Conservation (phyloP, 106 monocot species). For the Vanilla planifolia region DNA sequence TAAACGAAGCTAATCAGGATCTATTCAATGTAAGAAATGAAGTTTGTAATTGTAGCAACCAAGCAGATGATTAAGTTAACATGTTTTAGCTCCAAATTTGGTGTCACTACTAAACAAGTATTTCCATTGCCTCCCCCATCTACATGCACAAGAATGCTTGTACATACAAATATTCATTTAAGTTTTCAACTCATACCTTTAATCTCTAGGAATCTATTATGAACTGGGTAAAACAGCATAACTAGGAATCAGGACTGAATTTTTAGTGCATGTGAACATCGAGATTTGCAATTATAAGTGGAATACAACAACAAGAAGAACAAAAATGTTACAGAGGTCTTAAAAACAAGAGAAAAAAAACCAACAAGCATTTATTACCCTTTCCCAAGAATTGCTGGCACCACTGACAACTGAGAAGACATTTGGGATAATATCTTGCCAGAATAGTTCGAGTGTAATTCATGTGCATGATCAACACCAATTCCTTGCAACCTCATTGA, state of each 20-base stretch:
- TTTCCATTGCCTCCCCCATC: background rate
- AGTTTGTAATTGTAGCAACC: too few relatives aligned
- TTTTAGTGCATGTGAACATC: background rate
- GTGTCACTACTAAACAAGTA: background rate
- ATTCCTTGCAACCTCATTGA: constrained; percentile 34
- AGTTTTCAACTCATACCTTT: background rate
- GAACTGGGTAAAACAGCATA: background rate
- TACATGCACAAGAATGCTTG: background rate
- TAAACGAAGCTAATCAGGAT: too few relatives aligned
- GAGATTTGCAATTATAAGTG: background rate
- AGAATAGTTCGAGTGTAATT: constrained; percentile 28
- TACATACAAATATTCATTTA: too few relatives aligned
- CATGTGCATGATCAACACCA: constrained; percentile 26
- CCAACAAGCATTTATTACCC: constrained; percentile 29
- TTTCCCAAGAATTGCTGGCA: constrained; percentile 53
- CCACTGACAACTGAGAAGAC: constrained; percentile 19
- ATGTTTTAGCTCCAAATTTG: too few relatives aligned
- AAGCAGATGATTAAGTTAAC: too few relatives aligned
- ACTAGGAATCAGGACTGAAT: background rate
- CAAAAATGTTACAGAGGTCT: background rate
- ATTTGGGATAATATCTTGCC: constrained; percentile 14
- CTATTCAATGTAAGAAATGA: too few relatives aligned
- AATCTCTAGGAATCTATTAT: background rate
- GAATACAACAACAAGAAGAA: background rate
- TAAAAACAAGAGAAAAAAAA: background rate